These are phyloP conservation scores for Skeletonema grethae DNA, from an alignment of 108 stramenopile genomes.

Conservation along the genomic window DNA sequence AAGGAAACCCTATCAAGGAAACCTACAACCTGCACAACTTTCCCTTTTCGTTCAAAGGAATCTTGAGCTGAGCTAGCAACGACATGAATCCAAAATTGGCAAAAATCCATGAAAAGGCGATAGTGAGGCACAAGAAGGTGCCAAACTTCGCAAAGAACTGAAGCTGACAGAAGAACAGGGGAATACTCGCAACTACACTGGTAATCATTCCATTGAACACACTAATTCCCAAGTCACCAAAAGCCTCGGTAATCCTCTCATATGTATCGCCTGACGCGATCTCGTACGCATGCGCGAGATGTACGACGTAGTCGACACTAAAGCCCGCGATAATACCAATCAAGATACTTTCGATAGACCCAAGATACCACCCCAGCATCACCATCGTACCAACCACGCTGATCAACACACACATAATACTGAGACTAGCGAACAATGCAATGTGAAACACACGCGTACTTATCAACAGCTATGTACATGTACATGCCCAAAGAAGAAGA, in stretches of 20 bases:
- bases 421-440: conserved; percentile 54
- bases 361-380: conserved; percentile 56
- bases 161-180: conserved; percentile 61
- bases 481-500: no score
- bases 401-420: conserved; percentile 51
- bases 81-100: conserved; percentile 65
- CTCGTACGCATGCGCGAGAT: conserved; percentile 55
- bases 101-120: conserved; percentile 54
- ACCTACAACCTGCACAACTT: background rate
- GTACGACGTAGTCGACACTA: conserved; percentile 55
- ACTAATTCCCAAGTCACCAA: conserved; percentile 59
- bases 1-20: no score
- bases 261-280: conserved; percentile 34
- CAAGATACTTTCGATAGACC: conserved; percentile 45
- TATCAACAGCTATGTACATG: conserved; percentile 18
- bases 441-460: conserved; percentile 48
- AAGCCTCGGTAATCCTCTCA: conserved; percentile 49
- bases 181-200: conserved; percentile 52
- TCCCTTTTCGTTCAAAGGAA: conserved; percentile 39
- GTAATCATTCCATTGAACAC: conserved; percentile 68
- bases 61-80: conserved; percentile 13
- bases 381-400: conserved; percentile 51
- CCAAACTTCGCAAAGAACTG: conserved; percentile 65
- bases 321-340: conserved; percentile 54
- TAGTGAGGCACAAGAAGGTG: conserved; percentile 53